These are phyloP conservation scores for Daldinia childiae DNA, from an alignment of 495 filamentous ascomycete genomes.

Conservation along the genomic window DNA sequence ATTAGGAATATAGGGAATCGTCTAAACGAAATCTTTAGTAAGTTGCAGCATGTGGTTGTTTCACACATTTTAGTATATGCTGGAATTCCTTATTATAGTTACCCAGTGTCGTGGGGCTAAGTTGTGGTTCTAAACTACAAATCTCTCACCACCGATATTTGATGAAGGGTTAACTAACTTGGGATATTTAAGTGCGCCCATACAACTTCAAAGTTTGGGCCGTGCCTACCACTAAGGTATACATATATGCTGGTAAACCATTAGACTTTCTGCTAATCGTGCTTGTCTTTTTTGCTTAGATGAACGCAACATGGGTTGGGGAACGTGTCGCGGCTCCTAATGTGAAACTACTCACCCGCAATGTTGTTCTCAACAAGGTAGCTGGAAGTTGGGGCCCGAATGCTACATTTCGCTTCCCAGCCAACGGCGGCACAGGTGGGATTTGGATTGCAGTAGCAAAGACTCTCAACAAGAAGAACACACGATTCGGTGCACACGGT, in stretches of 20 bases:
- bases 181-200: background rate
- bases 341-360: background rate
- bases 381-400: background rate
- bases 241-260: background rate
- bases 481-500: background rate
- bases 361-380: background rate
- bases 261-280: background rate
- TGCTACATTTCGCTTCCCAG: background rate
- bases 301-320: background rate
- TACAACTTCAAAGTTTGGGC: background rate
- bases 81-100: background rate
- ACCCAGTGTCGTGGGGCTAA: background rate
- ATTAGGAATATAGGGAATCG: background rate
- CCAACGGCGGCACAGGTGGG: background rate
- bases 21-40: background rate
- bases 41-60: background rate
- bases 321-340: background rate
- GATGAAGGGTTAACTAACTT: background rate
- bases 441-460: background rate
- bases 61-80: background rate
- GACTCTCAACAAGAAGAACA: background rate
- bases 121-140: background rate
- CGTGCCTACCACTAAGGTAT: background rate
- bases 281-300: background rate
- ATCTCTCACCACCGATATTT: background rate